These are phyloP conservation scores for Candida sanyaensis DNA, from an alignment of 1,139 yeast species.

Conservation along the genomic window DNA sequence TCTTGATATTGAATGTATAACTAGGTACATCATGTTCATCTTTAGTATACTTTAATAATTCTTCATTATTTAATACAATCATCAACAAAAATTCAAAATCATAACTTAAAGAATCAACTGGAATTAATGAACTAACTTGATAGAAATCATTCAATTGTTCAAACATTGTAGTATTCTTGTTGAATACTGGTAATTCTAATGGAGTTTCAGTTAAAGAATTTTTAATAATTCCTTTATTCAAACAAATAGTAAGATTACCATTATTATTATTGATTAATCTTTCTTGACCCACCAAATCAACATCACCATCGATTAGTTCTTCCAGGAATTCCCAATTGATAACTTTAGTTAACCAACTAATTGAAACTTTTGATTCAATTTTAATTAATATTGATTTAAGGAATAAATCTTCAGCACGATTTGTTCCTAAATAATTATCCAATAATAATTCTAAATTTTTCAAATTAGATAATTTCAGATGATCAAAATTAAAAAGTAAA, in stretches of 20 bases:
- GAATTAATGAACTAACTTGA: conserved; percentile 16
- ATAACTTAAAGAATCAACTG: conserved; percentile 29
- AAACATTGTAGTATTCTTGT: conserved; percentile 17
- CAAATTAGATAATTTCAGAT: conserved; percentile 46
- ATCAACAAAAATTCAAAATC: conserved; percentile 65
- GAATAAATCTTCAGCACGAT: conserved; percentile 60
- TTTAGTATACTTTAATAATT: conserved; percentile 44
- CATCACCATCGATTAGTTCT: conserved; percentile 38
- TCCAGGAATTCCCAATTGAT: conserved; percentile 67
- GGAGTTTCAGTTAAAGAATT: conserved; percentile 39
- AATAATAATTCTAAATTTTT: conserved; percentile 11
- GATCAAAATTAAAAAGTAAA: conserved; percentile 49
- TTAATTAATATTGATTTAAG: conserved; percentile 54
- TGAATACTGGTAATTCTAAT: conserved; percentile 5
- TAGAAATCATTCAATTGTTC: conserved; percentile 26
- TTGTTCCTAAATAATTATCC: conserved; percentile 58
- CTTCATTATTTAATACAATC: conserved; percentile 60
- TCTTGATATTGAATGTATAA: conserved; percentile 50
- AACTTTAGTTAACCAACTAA: conserved; percentile 61
- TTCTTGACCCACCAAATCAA: conserved; percentile 44
- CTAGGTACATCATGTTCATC: conserved; percentile 21
- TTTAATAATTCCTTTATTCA: conserved; percentile 53
- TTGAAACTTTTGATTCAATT: conserved; percentile 54
- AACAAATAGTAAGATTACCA: conserved; percentile 44
- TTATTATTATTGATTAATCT: conserved; percentile 48